A percentile compares a stretch with the other conserved stretches of the same genome.
Conservation (phyloP, 2,329 filamentous ascomycete species). For the Teratosphaeria epicoccoides region DNA sequence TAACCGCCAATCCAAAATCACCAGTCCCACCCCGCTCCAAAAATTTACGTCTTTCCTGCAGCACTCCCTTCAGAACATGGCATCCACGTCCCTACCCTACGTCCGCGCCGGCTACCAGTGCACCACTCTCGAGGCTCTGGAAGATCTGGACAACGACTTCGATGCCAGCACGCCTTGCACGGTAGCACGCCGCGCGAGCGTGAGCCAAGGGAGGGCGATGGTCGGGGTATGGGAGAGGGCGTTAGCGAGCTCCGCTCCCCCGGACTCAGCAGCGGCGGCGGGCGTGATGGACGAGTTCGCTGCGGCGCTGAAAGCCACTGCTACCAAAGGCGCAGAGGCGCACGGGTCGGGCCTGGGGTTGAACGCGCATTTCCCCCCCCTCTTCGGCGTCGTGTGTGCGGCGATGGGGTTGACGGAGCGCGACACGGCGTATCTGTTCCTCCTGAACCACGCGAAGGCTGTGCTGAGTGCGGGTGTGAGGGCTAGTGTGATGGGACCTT, state of each 20-base stretch:
- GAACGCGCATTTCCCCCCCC: conserved; percentile 57
- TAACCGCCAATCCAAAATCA: not conserved
- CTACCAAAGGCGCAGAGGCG: not conserved
- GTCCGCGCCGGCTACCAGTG: conserved; percentile 51
- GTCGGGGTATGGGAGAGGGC: conserved; percentile 60
- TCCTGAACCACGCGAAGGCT: conserved; percentile 67
- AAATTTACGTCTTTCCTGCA: conserved; percentile 62
- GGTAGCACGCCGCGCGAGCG: conserved; percentile 65
- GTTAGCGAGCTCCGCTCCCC: conserved; percentile 9
- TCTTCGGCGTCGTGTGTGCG: conserved; percentile 56
- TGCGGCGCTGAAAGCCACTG: not conserved
- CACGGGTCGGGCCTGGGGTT: conserved; percentile 12
- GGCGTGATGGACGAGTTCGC: not conserved
- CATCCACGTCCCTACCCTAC: conserved; percentile 64
- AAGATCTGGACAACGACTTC: conserved; percentile 59
- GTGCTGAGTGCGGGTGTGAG: conserved; percentile 66
- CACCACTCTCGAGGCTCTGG: conserved; percentile 34
- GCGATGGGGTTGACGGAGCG: conserved; percentile 50
- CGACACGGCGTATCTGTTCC: conserved; percentile 63
- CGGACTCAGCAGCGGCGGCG: not conserved
- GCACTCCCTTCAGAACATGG: conserved; percentile 60
- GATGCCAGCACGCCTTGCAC: conserved; percentile 69
- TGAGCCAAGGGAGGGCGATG: conserved; percentile 65
- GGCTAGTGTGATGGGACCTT: conserved; percentile 68
- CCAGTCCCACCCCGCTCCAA: conserved; percentile 38